Base-by-base conservation (phyloP, 2,329 filamentous ascomycete species). In the Aspergillus vadensis region DNA sequence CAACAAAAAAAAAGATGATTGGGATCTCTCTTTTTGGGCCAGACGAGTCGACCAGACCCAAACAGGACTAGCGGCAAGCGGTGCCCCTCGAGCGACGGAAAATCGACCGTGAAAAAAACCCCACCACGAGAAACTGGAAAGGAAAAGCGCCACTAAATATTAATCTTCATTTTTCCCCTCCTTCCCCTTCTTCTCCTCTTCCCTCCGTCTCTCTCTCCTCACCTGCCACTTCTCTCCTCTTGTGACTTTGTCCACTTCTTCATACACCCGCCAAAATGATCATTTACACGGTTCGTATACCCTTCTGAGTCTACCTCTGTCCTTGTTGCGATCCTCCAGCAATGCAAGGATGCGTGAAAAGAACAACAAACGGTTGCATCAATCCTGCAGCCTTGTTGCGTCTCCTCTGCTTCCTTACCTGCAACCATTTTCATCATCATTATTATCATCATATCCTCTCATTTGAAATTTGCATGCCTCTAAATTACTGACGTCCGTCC, bases 221-320 rank as follows among this genome's bases (percentile, higher is more conserved):
- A 64, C 47, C 58, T 59, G 57, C 64, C 66, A 65, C 71, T 71
- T 70, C 64, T 65, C 64, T 65, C 61, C 65, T 68, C 67, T 62
- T 66, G 38, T 48, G 50, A 54, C 44, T 59, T 61, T 58, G 58
- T 32, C 56, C 58, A 58, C 52, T 61, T 61, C 59, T 60, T 59
- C 55, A 59, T 65, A 47, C 64, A 60, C 48, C 77, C 79, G 79
- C 73, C 85, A 89, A 80, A 72, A 91, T 91, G 89, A 83, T 90
- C 77, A 90, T 91, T 76, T 91, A 78, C 86, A 88, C 83, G 80
- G 88, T 90, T 78, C 39, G 67, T 68, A 36, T 36, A 5, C 21
- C 27, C 23, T 58, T 25, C 39, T 7, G 9, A 25, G 39, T 8
- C 9, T 17, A 23, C 53, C 27, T 23, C 47, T 23, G 25, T 25